Evolutionary conservation across 768 basidiomycete genomes (phyloP), one percentile per base, ranked within the genome.

Genomic region (Lactarius hatsudake): DNA sequence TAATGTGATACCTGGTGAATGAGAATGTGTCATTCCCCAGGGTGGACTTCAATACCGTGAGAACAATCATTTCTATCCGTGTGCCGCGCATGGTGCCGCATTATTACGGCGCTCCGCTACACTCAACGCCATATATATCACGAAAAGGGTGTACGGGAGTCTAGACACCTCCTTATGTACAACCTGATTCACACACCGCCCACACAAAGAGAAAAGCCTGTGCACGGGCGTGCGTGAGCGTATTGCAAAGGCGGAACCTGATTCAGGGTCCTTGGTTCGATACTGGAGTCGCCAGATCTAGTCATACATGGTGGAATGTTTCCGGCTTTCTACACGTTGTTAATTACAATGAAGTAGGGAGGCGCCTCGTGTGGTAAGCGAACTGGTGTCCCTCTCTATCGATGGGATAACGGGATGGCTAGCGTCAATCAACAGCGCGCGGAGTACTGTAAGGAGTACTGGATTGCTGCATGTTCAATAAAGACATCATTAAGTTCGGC

Each of bases 341-440:
- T 23, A 40, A 64, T 59, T n/a, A 20, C 36, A 36, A 2, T 18
- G 45, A 28, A 34, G 38, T 32, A 42, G 23, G 45, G 28, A 51
- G 51, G 28, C 26, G 55, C 61, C 56, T 62, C 61, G 30, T 62
- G 61, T 42, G 36, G 48, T 66, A 62, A 58, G 56, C 60, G 59
- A 26, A 10, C 9, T 43, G 17, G 40, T 13, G 17, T 61, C 54
- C 59, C 17, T 48, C 38, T 60, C 32, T n/a, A 62, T 61, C 55
- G 61, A 58, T 62, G n/a, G 64, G 54, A 28, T 15, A 59, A n/a
- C 23, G 15, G 45, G 26, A 28, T n/a, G 13, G 18, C 23, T 54
- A 34, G 54, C 20, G 26, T 48, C 23, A 20, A 64, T 38, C 57
- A 30, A 38, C n/a, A 17, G 18, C 32, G 45, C 15, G 45, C 28